Percentiles rank a stretch among this genome's conserved stretches.
These are phyloP conservation scores for Gautieria morchelliformis DNA, from an alignment of 768 basidiomycete species.

Conservation along the genomic window DNA sequence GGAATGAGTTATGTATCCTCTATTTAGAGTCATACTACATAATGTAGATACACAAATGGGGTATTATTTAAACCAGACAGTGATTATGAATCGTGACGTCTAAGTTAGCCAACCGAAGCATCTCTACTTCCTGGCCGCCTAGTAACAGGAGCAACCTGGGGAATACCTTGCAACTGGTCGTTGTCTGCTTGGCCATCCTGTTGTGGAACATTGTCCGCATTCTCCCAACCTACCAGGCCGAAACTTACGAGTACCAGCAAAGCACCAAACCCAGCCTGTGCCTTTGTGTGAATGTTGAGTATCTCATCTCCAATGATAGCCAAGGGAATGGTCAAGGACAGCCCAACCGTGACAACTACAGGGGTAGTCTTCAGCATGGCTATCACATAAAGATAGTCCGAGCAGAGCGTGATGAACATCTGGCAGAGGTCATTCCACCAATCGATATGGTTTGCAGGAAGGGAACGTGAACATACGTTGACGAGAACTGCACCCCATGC, in stretches of 20 bases:
- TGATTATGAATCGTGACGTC: no score
- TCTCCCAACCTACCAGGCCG: conserved; percentile 54
- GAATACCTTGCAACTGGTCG: not conserved
- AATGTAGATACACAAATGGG: no score
- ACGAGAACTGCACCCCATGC: conserved; percentile 40
- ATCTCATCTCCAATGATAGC: conserved; percentile 77
- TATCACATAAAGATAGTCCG: conserved; percentile 78
- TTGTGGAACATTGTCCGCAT: not conserved
- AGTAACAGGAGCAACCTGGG: not conserved
- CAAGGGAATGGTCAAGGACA: conserved; percentile 88
- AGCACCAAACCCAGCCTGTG: conserved; percentile 65
- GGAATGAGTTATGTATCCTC: no score
- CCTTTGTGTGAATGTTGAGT: conserved; percentile 45
- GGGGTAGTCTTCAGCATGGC: conserved; percentile 98
- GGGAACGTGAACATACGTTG: conserved; percentile 35
- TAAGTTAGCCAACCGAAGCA: no score
- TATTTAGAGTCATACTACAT: no score
- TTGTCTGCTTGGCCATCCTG: not conserved
- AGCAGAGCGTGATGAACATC: conserved; percentile 77
- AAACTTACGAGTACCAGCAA: conserved; percentile 69
- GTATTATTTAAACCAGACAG: no score
- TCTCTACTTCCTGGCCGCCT: no score
- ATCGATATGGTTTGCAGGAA: not conserved
- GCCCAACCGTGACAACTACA: conserved; percentile 83
- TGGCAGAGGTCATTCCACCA: conserved; percentile 19